Base-by-base conservation (phyloP, 495 filamentous ascomycete species). In the Annulohypoxylon moriforme region DNA sequence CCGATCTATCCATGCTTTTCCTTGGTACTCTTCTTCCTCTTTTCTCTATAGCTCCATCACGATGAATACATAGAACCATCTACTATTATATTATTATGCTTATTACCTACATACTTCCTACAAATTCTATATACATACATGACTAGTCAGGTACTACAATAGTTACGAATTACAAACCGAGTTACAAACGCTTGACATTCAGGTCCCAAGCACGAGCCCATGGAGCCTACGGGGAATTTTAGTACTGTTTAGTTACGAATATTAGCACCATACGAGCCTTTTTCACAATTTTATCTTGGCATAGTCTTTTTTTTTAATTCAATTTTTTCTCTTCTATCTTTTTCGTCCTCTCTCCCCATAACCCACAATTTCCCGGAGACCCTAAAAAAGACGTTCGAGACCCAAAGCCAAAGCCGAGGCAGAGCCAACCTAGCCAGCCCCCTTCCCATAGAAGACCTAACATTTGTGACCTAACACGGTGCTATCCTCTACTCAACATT, bases 401-500 rank as follows among this genome's bases (percentile, higher is more conserved):
- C 50, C 42, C 1, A 47, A 36, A 6, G 27, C 6, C 27, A 11
- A 61, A 67, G 64, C 69, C 69, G 64, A 72, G 64, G 69, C 64
- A 59, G 18, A 55, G 6, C 25, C 18, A 29, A n/a, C 36, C 36
- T 16, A n/a, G 7, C 18, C 56, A 50, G 47, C 24, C 55, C 47
- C 57, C 38, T 61, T 44, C 6, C 57, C 64, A 52, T 29, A 58
- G 58, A 68, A 60, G 7, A 49, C 9, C 9, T 8, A 40, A 40
- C 36, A 40, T 11, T 11, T 11, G 13, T 10, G 33, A 36, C 50
- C 25, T 34, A 49, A 40, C 18, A 57, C 50, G 29, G 8, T 40
- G n/a, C n/a, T 53, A 25, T 25, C 52, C 65, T 81, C 78, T 80
- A 70, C 80, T 79, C 76, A 82, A 74, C 78, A 83, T 84, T 82